Evolutionary conservation across 1,284 basidiomycete genomes (phyloP).

Genomic region (Marasmius oreades): DNA sequence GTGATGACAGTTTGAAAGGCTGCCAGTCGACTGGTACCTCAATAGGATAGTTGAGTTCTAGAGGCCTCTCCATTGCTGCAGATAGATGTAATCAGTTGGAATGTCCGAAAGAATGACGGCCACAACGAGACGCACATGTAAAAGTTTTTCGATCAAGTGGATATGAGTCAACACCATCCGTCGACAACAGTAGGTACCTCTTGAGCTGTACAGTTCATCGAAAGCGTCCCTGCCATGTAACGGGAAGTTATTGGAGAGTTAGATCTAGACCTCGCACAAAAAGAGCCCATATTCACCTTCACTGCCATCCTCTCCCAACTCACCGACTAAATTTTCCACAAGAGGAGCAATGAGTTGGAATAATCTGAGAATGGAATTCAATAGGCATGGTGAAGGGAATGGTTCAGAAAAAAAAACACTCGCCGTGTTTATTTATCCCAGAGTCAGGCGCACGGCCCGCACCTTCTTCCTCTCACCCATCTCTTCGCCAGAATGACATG

Average conservation of each 20-base stretch:
- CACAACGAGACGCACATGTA: constrained; percentile 65
- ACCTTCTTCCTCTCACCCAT: too few species aligned
- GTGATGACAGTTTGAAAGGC: too few species aligned
- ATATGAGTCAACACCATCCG: constrained; percentile 98
- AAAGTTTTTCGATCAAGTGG: constrained; percentile 92
- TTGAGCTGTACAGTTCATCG: constrained; percentile 88
- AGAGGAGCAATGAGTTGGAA: constrained; percentile 86
- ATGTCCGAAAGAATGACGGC: not conserved
- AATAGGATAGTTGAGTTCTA: too few species aligned
- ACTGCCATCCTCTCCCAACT: constrained; percentile 75
- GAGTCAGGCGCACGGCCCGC: too few species aligned
- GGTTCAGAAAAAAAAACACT: too few species aligned
- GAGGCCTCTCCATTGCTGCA: not conserved
- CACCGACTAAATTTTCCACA: constrained; percentile 93
- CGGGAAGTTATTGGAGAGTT: not conserved
- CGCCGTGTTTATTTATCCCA: too few species aligned
- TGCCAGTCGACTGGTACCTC: too few species aligned
- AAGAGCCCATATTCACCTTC: constrained; percentile 65
- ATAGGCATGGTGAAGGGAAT: too few species aligned
- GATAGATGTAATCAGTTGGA: not conserved
- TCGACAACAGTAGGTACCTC: constrained; percentile 93
- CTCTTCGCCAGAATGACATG: too few species aligned
- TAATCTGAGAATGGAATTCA: constrained; percentile 53
- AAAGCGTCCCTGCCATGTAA: constrained; percentile 48
- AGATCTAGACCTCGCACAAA: not conserved